Evolutionary conservation across 2,329 filamentous ascomycete species (phyloP).

Genomic region (Microsporum ferrugineum): DNA sequence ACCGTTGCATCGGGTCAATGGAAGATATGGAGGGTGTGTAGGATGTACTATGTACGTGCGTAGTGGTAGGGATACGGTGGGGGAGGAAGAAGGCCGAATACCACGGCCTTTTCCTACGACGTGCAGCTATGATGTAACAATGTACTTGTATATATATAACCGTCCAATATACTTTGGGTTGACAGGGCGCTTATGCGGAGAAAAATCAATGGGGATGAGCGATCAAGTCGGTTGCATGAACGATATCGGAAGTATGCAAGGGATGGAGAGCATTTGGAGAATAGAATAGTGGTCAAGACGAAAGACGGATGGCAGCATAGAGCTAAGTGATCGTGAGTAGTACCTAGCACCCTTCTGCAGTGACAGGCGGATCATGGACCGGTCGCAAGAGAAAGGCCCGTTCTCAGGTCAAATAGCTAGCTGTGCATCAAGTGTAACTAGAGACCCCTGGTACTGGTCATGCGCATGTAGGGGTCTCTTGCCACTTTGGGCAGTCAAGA

Average conservation of each 20-base stretch:
- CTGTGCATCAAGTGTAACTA: neutral
- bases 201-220: neutral
- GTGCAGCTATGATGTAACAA: constrained; percentile 1
- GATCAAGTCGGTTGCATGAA: constrained; percentile 1
- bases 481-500: neutral
- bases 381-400: constrained; percentile 1
- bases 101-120: neutral
- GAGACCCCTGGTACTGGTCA: constrained; percentile 1
- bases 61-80: neutral
- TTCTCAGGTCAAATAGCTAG: neutral
- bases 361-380: neutral
- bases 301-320: neutral
- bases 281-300: neutral
- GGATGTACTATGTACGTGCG: neutral
- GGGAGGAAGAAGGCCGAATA: neutral
- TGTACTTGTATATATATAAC: neutral
- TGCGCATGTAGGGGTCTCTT: neutral
- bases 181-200: constrained; percentile 4
- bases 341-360: neutral
- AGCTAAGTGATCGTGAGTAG: neutral
- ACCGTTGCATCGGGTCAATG: constrained; percentile 4
- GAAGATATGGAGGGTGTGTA: neutral
- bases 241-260: neutral
- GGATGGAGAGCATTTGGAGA: neutral
- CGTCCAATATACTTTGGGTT: neutral